phyloP scores from a whole-genome alignment of 2,329 filamentous ascomycete species.

The Phialophora macrospora region DNA sequence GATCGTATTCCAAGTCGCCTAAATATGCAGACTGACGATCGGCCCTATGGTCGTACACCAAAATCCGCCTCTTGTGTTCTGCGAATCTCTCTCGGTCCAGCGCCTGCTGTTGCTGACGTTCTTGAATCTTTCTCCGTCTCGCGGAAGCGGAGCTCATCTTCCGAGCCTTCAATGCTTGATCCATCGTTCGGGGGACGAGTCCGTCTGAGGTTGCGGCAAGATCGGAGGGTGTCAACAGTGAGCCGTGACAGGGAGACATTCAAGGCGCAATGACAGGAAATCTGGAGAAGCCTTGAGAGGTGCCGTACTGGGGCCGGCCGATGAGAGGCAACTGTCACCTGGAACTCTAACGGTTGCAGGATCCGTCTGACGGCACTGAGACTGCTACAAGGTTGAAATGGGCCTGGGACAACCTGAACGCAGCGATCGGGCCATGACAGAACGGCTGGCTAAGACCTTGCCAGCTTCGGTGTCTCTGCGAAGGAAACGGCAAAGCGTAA shows the following conservation, averaged over 20 bases:
- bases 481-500: conserved; percentile 18
- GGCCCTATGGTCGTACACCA: conserved; percentile 24
- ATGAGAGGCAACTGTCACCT: conserved; percentile 28
- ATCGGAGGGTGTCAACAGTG: conserved; percentile 11
- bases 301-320: conserved; percentile 11
- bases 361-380: conserved; percentile 28
- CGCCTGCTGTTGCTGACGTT: conserved; percentile 30
- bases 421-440: conserved; percentile 25
- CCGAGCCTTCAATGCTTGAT: conserved; percentile 31
- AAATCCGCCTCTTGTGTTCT: conserved; percentile 29
- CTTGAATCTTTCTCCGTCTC: conserved; percentile 32
- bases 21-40: conserved; percentile 10
- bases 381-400: conserved; percentile 32
- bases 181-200: conserved; percentile 26
- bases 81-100: conserved; percentile 21
- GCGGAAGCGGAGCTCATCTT: conserved; percentile 35
- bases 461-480: conserved; percentile 11
- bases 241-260: conserved; percentile 13
- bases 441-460: conserved; percentile 7
- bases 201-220: conserved; percentile 9
- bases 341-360: conserved; percentile 34
- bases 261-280: conserved; percentile 15
- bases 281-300: conserved; percentile 15
- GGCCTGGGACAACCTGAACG: conserved; percentile 23
- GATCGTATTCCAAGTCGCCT: conserved; percentile 8